These are phyloP conservation scores for Phanerochaete sordida DNA, from an alignment of 768 basidiomycete species.

Conservation along the genomic window DNA sequence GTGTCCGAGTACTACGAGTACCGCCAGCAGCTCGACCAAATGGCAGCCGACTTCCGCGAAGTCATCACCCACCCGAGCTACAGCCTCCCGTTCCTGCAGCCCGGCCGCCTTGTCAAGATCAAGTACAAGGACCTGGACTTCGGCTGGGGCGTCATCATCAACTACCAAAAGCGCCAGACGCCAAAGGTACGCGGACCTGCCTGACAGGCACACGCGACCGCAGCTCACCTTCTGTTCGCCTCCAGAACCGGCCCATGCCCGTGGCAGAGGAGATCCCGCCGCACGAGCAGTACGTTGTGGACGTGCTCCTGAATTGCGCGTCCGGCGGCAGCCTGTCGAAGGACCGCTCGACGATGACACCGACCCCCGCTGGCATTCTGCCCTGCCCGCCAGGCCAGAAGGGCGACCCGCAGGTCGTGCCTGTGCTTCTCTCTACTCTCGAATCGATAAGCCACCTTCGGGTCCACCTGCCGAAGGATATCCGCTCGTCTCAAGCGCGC, in stretches of 20 bases:
- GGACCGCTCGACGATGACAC: slow-evolving; percentile 47
- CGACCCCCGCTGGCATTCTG: slow-evolving; percentile 65
- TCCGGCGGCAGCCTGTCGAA: slow-evolving; percentile 58
- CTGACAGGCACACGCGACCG: neutral
- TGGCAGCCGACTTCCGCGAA: slow-evolving; percentile 82
- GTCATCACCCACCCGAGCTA: slow-evolving; percentile 96
- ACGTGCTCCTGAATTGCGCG: slow-evolving; percentile 84
- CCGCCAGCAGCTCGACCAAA: slow-evolving; percentile 89
- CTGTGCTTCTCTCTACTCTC: slow-evolving; percentile 82
- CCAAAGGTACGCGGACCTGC: slow-evolving; percentile 58
- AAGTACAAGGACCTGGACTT: slow-evolving; percentile 86
- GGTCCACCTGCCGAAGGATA: slow-evolving; percentile 85
- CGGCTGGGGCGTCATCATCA: slow-evolving; percentile 95
- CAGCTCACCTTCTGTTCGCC: neutral
- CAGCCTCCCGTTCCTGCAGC: slow-evolving; percentile 89
- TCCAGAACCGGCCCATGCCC: slow-evolving; percentile 63
- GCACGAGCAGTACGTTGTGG: slow-evolving; percentile 90
- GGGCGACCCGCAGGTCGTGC: slow-evolving; percentile 82
- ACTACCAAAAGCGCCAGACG: slow-evolving; percentile 84
- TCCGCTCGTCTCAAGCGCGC: slow-evolving; percentile 69
- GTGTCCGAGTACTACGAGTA: slow-evolving; percentile 91
- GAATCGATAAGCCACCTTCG: slow-evolving; percentile 85
- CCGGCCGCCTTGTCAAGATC: slow-evolving; percentile 89
- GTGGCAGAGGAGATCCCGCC: slow-evolving; percentile 68
- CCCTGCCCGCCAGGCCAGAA: slow-evolving; percentile 74